phyloP scores from a whole-genome alignment of 495 filamentous ascomycete species.

The Margaritispora aquatica region DNA sequence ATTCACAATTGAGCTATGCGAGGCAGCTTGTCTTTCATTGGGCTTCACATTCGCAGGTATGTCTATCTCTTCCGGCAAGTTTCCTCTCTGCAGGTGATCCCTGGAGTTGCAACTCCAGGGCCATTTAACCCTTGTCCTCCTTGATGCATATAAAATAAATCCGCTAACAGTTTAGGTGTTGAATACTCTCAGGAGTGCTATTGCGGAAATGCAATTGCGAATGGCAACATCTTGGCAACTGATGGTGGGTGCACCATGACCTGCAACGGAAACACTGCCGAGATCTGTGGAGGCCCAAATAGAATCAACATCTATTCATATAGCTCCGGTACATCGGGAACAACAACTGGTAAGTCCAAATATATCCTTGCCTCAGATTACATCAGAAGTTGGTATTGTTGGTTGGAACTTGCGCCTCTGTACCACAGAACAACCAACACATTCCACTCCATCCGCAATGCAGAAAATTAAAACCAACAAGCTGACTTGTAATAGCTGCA shows the following conservation, averaged over 20 bases:
- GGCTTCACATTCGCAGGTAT: conserved; percentile 28
- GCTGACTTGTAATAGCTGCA: not conserved
- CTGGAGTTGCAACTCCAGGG: no score
- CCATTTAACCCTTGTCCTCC: no score
- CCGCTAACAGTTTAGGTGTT: no score
- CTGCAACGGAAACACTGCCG: conserved; percentile 31
- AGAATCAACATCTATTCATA: conserved; percentile 34
- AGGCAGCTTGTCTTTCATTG: conserved; percentile 15
- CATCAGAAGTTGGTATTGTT: no score
- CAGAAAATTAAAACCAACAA: no score
- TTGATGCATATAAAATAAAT: no score
- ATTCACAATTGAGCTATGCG: conserved; percentile 26
- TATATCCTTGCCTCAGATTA: no score
- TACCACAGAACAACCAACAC: no score
- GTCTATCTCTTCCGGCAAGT: no score
- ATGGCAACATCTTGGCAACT: conserved; percentile 49
- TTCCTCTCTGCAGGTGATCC: no score
- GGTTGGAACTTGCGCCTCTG: conserved; percentile 26
- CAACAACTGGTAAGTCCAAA: conserved; percentile 26
- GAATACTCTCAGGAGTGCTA: conserved; percentile 33
- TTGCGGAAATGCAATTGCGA: conserved; percentile 12
- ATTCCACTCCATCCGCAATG: no score
- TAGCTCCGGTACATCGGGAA: conserved; percentile 49
- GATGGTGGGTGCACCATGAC: conserved; percentile 39
- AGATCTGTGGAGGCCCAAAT: conserved; percentile 37